A percentile compares a stretch with the other conserved stretches of the same genome.
Conservation (phyloP, 108 stramenopile species). For the Parietichytrium sp. region DNA sequence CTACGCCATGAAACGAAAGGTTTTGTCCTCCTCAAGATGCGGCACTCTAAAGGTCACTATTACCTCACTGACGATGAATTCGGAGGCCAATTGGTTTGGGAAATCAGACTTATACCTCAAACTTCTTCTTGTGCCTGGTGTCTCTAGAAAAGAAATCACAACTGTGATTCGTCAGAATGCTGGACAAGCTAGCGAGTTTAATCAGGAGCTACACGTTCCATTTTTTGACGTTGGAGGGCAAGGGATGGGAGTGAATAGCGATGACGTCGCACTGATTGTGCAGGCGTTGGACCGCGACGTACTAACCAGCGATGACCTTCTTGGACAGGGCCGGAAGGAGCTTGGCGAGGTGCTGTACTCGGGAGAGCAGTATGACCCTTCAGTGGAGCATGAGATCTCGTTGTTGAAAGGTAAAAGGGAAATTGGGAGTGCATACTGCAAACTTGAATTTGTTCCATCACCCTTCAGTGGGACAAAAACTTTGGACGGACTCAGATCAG, state of each 20-base stretch:
- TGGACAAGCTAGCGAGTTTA: background rate
- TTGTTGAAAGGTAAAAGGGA: background rate
- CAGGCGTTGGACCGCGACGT: background rate
- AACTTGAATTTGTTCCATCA: background rate
- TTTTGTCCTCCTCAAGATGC: too few relatives aligned
- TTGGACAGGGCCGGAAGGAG: background rate
- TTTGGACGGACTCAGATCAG: background rate
- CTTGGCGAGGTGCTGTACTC: background rate
- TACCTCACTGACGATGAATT: background rate
- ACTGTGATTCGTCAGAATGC: slow-evolving; percentile 9
- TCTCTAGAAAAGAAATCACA: background rate
- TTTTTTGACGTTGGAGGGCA: background rate
- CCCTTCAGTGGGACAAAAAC: background rate
- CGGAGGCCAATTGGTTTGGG: background rate
- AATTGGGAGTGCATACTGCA: background rate
- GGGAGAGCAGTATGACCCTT: too few relatives aligned
- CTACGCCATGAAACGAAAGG: too few relatives aligned
- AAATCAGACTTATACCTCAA: background rate
- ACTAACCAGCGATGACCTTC: background rate
- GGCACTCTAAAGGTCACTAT: background rate
- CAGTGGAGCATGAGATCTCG: too few relatives aligned
- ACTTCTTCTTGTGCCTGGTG: background rate
- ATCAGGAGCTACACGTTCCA: slow-evolving; percentile 1
- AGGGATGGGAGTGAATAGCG: background rate
- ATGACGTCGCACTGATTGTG: background rate